These are phyloP conservation scores for Gyromitra esculenta DNA, from an alignment of 2,329 filamentous ascomycete genomes.

Conservation along the genomic window DNA sequence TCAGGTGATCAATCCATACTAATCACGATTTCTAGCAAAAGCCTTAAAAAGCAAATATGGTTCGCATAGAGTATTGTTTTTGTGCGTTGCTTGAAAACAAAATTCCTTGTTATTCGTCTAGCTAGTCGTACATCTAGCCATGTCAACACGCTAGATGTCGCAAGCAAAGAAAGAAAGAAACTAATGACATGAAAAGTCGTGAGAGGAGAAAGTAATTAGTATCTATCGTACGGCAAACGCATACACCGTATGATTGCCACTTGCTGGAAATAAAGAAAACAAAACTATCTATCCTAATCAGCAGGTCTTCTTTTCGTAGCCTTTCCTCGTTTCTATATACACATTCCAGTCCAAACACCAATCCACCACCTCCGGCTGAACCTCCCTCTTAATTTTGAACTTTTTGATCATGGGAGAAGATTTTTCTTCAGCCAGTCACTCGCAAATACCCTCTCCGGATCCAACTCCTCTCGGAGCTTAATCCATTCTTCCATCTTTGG, in stretches of 20 bases:
- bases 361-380: not conserved
- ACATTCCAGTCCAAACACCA: not conserved
- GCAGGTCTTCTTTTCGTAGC: not conserved
- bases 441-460: slow-evolving; percentile 86
- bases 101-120: not conserved
- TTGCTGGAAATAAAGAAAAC: not conserved
- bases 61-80: not conserved
- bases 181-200: slow-evolving; percentile 1
- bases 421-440: slow-evolving; percentile 87
- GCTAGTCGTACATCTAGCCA: not conserved
- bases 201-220: not conserved
- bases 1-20: slow-evolving; percentile 5
- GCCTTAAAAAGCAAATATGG: slow-evolving; percentile 5
- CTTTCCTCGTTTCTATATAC: slow-evolving; percentile 15
- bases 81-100: not conserved
- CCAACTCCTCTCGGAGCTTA: slow-evolving; percentile 73
- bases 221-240: slow-evolving; percentile 2
- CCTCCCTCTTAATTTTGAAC: not conserved
- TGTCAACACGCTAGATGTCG: not conserved
- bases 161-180: not conserved
- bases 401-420: slow-evolving; percentile 63
- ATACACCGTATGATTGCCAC: not conserved
- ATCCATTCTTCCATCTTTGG: slow-evolving; percentile 74
- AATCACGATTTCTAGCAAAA: slow-evolving; percentile 10
- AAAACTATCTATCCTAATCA: not conserved